Conservation (phyloP, 108 stramenopile genomes). For the Skeletonema potamos region DNA sequence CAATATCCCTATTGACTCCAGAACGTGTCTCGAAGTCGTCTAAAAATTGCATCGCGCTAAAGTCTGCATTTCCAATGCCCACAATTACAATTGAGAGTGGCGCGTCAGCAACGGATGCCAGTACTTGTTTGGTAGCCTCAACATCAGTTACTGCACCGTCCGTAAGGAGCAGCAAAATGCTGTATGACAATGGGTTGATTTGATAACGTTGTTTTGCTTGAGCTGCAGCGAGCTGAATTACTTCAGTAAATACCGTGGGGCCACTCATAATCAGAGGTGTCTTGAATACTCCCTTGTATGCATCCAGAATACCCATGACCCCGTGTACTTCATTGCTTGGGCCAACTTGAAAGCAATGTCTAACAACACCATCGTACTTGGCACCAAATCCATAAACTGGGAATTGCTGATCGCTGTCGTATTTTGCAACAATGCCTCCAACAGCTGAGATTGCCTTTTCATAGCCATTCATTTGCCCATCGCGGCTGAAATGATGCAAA, state of each 20-base stretch:
- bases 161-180: slow-evolving; percentile 90
- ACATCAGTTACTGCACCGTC: slow-evolving; percentile 89
- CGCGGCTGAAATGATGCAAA: slow-evolving; percentile 69
- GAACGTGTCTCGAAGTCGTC: slow-evolving; percentile 61
- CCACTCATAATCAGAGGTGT: slow-evolving; percentile 71
- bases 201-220: slow-evolving; percentile 60
- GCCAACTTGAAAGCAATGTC: slow-evolving; percentile 79
- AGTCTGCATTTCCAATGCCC: slow-evolving; percentile 85
- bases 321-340: slow-evolving; percentile 53
- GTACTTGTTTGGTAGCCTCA: slow-evolving; percentile 68
- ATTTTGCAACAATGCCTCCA: slow-evolving; percentile 63
- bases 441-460: slow-evolving; percentile 74
- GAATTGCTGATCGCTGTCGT: slow-evolving; percentile 83
- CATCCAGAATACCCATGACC: slow-evolving; percentile 75
- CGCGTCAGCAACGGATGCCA: slow-evolving; percentile 66
- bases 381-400: slow-evolving; percentile 92
- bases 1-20: slow-evolving; percentile 63
- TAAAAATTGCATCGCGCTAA: slow-evolving; percentile 79
- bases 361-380: slow-evolving; percentile 76
- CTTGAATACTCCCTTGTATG: slow-evolving; percentile 61
- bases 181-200: slow-evolving; percentile 67
- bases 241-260: slow-evolving; percentile 85
- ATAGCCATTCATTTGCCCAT: slow-evolving; percentile 70
- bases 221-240: slow-evolving; percentile 71
- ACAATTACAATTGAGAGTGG: slow-evolving; percentile 89